Evolutionary conservation across 108 stramenopile species (phyloP), one percentile per base, ranked within the genome.

Genomic region (Cyclotella choctawhatcheeana): DNA sequence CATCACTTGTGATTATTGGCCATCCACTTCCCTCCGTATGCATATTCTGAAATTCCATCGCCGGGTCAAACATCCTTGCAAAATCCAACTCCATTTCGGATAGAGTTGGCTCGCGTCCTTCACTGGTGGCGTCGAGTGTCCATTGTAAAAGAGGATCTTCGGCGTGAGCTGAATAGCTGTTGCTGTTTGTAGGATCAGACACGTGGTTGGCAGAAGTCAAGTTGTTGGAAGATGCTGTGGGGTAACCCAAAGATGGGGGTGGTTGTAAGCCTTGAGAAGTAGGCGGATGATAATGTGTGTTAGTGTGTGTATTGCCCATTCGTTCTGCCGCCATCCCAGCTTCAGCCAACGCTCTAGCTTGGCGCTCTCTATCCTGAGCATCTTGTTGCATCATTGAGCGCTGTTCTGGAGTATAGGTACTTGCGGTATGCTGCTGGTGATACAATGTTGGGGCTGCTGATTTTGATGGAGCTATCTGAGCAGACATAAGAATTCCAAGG

Each of bases 31-130:
- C 84, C 31, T 85, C 81, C 12, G 77, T 85, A 32, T 82, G 79
- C 84, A 84, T 84, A 44, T 69, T 75, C 20, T 73, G 69, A 58
- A 64, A 59, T 55, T 85, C 85, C 40, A 79, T 48, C 13, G 53
- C 78, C 2, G 84, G 84, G 70, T 91, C 90, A 76, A 95, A 95
- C 53, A 95, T 65, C 27, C 88, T 87, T 26, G 94, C 91, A 81
- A 95, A 95, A 75, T 95, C 94, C 86, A 93, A 82, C 34, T 93
- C 93, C 82, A 89, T 86, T 48, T 89, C 85, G 45, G 80, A 82
- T 0, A 82, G 58, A 0, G 66, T 68, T 7, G 69, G 60, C 5
- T 21, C 24, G 17, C 55, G 58, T 20, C 44, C 77, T 26, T 62
- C 64, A 14, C 51, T 50, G 44, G 53, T 52, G 32, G 75, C 81